Evolutionary conservation across 1,139 yeast genomes (phyloP).

Genomic region (Spathaspora jeffriesii): DNA sequence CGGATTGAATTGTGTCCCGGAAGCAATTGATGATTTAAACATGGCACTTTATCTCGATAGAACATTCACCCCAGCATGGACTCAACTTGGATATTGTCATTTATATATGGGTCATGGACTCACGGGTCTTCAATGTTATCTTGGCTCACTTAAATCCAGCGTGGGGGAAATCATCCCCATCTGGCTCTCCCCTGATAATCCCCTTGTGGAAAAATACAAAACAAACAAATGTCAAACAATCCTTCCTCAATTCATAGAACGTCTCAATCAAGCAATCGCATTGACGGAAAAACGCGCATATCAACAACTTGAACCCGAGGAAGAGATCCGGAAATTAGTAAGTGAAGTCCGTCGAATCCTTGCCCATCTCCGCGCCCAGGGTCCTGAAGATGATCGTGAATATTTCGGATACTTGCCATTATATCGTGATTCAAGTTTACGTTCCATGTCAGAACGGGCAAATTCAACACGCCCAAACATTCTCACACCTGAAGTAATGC

Average conservation of each 20-base stretch:
- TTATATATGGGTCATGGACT: slow-evolving; percentile 42
- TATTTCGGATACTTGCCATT: slow-evolving; percentile 31
- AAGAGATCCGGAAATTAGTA: slow-evolving; percentile 23
- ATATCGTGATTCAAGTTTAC: slow-evolving; percentile 25
- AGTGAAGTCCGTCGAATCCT: slow-evolving; percentile 29
- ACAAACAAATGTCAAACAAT: slow-evolving; percentile 21
- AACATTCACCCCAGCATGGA: slow-evolving; percentile 45
- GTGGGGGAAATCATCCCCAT: slow-evolving; percentile 26
- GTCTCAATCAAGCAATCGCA: slow-evolving; percentile 34
- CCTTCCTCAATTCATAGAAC: slow-evolving; percentile 43
- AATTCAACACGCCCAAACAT: slow-evolving; percentile 37
- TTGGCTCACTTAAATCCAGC: slow-evolving; percentile 29
- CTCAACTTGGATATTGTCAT: slow-evolving; percentile 47
- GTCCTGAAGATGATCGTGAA: slow-evolving; percentile 26
- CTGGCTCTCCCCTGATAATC: slow-evolving; percentile 22
- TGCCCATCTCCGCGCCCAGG: slow-evolving; percentile 24
- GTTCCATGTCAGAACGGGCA: slow-evolving; percentile 31
- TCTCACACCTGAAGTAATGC: slow-evolving; percentile 41
- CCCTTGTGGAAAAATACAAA: slow-evolving; percentile 20
- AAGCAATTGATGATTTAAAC: slow-evolving; percentile 41
- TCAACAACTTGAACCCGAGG: slow-evolving; percentile 32
- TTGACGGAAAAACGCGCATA: slow-evolving; percentile 42
- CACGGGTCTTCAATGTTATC: slow-evolving; percentile 34
- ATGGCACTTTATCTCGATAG: slow-evolving; percentile 31
- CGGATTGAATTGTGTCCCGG: slow-evolving; percentile 44